Evolutionary conservation across 2,329 filamentous ascomycete genomes (phyloP).

Genomic region (Sphaerulina populicola): DNA sequence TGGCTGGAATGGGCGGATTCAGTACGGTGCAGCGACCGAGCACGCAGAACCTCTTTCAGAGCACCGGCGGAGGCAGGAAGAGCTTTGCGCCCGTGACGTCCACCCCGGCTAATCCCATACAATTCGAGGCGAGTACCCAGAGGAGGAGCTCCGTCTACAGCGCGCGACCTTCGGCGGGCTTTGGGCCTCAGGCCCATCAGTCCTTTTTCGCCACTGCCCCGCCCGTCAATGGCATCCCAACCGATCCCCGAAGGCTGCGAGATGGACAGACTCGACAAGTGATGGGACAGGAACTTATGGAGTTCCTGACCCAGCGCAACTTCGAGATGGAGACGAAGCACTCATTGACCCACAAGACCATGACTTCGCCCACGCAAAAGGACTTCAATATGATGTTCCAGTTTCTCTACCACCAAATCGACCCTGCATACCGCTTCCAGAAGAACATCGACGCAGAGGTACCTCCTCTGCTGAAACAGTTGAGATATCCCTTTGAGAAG

Average conservation of each 20-base stretch:
- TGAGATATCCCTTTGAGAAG: conserved; percentile 90
- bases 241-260: conserved; percentile 77
- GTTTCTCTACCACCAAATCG: conserved; percentile 93
- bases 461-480: conserved; percentile 79
- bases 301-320: conserved; percentile 86
- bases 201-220: conserved; percentile 91
- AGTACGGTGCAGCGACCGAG: conserved; percentile 80
- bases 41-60: conserved; percentile 57
- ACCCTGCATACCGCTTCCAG: conserved; percentile 85
- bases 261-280: conserved; percentile 71
- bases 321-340: conserved; percentile 99
- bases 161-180: conserved; percentile 53
- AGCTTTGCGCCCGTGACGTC: conserved; percentile 57
- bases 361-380: conserved; percentile 92
- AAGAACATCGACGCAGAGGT: conserved; percentile 95
- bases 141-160: conserved; percentile 64
- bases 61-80: conserved; percentile 54
- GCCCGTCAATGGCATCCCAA: conserved; percentile 68
- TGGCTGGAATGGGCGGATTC: conserved; percentile 64
- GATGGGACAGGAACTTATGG: conserved; percentile 80
- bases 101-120: conserved; percentile 38
- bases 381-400: conserved; percentile 98
- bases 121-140: conserved; percentile 49
- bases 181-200: conserved; percentile 58
- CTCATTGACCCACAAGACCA: conserved; percentile 77